Evolutionary conservation across 352 stramenopile genomes (phyloP).

Genomic region (Globisporangium yorkense): DNA sequence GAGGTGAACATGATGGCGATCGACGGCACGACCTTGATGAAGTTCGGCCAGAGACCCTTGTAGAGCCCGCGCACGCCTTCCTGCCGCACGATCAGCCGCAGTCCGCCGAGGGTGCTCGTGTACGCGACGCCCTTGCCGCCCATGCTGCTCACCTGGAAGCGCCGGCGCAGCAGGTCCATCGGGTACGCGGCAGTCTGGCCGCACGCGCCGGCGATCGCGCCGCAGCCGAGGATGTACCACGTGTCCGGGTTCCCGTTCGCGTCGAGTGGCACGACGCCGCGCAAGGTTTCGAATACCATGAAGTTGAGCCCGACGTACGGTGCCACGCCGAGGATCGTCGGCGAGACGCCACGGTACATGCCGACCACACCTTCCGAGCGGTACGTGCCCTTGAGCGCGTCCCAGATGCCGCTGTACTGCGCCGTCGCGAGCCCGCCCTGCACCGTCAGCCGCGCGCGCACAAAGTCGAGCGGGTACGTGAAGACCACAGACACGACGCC

Average conservation of each 20-base stretch:
- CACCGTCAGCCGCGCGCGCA: constrained; percentile 63
- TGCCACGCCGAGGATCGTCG: constrained; percentile 61
- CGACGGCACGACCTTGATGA: constrained; percentile 74
- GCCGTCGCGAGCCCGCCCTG: constrained; percentile 53
- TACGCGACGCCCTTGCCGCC: constrained; percentile 25
- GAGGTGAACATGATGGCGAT: constrained; percentile 82
- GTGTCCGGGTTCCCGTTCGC: constrained; percentile 38
- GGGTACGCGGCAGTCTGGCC: constrained; percentile 69
- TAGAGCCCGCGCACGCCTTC: constrained; percentile 61
- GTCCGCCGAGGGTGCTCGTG: constrained; percentile 40
- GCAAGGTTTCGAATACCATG: constrained; percentile 68
- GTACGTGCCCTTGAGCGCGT: constrained; percentile 44
- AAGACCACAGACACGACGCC: constrained; percentile 60
- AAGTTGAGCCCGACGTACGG: constrained; percentile 79
- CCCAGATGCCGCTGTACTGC: constrained; percentile 59
- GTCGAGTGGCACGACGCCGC: constrained; percentile 33
- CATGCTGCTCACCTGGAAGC: constrained; percentile 63
- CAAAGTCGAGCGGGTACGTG: constrained; percentile 72
- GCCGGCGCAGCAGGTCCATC: constrained; percentile 67
- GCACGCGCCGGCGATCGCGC: constrained; percentile 57
- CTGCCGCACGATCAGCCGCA: constrained; percentile 38
- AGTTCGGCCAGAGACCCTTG: constrained; percentile 61
- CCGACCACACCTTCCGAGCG: constrained; percentile 46
- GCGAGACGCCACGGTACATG: constrained; percentile 56
- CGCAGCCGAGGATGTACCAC: constrained; percentile 51